Evolutionary conservation across 78 protist genomes (phyloP).

Genomic region (Neovahlkampfia damariscottae): DNA sequence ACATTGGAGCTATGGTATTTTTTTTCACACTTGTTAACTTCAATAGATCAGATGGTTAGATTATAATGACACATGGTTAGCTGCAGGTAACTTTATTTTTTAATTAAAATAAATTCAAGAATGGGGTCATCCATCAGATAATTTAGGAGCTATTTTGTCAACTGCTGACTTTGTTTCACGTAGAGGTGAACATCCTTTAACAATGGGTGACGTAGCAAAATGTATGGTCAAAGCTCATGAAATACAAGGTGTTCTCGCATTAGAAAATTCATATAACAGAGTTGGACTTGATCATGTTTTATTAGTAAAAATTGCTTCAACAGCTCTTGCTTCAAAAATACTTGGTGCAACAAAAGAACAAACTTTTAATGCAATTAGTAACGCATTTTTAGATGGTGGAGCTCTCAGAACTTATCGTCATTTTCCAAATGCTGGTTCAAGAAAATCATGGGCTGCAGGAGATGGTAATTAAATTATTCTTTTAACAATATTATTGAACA

Average conservation of each 20-base stretch:
- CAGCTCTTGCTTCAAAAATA: conserved; percentile 26
- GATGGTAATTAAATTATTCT: too few relatives aligned
- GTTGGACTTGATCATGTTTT: conserved; percentile 55
- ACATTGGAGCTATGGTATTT: conserved; percentile 41
- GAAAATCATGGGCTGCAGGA: conserved; percentile 60
- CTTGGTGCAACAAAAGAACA: conserved; percentile 36
- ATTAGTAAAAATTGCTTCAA: conserved; percentile 42
- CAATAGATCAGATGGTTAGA: conserved; percentile 49
- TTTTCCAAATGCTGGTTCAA: conserved; percentile 44
- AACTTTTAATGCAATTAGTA: conserved; percentile 34
- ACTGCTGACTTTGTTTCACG: conserved; percentile 21
- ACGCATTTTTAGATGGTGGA: conserved; percentile 44
- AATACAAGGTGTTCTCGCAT: conserved; percentile 41
- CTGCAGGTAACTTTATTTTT: too few relatives aligned
- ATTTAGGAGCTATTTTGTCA: conserved; percentile 26
- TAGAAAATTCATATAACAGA: conserved; percentile 41
- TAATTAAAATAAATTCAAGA: too few relatives aligned
- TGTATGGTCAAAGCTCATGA: conserved; percentile 40
- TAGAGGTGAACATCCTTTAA: conserved; percentile 5
- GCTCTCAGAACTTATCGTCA: conserved; percentile 44
- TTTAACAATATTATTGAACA: too few relatives aligned
- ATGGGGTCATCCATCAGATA: conserved; percentile 54
- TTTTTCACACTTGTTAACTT: too few relatives aligned
- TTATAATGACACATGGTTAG: conserved; percentile 47
- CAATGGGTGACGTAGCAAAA: conserved; percentile 26